Evolutionary conservation across 371 early-diverging fungal genomes (phyloP), one percentile per base, ranked within the genome.

Genomic region (Zopfochytrium polystomum): DNA sequence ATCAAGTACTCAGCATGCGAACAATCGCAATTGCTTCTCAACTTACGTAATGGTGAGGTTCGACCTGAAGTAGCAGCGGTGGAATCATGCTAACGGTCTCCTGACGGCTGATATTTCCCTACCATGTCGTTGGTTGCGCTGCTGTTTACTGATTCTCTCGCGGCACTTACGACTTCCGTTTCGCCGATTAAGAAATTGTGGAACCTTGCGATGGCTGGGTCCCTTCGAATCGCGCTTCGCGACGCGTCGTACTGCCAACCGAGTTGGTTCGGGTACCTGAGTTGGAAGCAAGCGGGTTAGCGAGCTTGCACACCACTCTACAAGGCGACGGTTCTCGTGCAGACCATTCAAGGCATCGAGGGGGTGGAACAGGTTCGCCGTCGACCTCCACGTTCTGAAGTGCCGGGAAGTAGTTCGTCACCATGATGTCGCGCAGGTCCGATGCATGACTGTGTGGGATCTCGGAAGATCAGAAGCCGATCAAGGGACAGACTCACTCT

Each of bases 1-100:
- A n/a, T n/a, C n/a, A n/a, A n/a, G n/a, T n/a, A n/a, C n/a, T n/a
- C n/a, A n/a, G n/a, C n/a, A n/a, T n/a, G n/a, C n/a, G n/a, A n/a
- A n/a, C n/a, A n/a, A n/a, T n/a, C n/a, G n/a, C n/a, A n/a, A n/a
- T n/a, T n/a, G n/a, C n/a, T n/a, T n/a, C n/a, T n/a, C n/a, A n/a
- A n/a, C 65, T 50, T 57, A 95, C 96, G 63, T 73, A 79, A 69
- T 96, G 94, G 59, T 91, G 80, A 18, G 93, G 87, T 68, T 92
- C 74, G n/a, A 99, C 88, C 63, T 96, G 92, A 72, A 99, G 80
- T 20, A 99, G 74, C 61, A 93, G 75, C 25, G 93, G 92, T 23
- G 99, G 99, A 54, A 99, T 90, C 99, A 99, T 99, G 75, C 92
- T 91, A 46, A 99, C 99, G 11, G 91, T 90, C 68, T 99, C 99